phyloP scores from a whole-genome alignment of 140 eudicot species.

The Anethum foeniculum region DNA sequence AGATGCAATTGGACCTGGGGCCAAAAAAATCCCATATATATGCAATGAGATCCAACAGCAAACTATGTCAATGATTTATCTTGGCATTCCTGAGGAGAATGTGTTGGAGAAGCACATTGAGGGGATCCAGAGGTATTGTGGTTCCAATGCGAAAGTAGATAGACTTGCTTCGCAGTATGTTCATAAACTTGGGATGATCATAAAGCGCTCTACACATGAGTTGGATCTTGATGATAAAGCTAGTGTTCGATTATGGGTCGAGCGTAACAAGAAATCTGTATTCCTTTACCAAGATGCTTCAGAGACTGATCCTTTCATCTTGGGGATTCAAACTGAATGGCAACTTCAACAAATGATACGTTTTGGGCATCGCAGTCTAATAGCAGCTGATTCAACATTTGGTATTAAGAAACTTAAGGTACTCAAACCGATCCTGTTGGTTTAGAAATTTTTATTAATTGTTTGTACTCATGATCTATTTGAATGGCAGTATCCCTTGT shows the following conservation, averaged over 20 bases:
- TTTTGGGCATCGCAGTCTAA: constrained; percentile 76
- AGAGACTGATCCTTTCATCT: constrained; percentile 62
- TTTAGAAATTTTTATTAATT: neutral
- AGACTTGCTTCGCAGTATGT: constrained; percentile 89
- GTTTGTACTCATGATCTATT: constrained; percentile 12
- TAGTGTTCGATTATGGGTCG: constrained; percentile 78
- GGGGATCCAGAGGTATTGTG: constrained; percentile 84
- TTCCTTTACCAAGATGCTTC: constrained; percentile 68
- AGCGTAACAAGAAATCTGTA: constrained; percentile 68
- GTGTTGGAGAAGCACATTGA: constrained; percentile 86
- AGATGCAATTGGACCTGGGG: constrained; percentile 97
- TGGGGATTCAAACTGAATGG: constrained; percentile 98
- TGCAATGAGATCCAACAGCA: constrained; percentile 89
- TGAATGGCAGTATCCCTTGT: constrained; percentile 77
- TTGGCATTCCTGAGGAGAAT: constrained; percentile 92
- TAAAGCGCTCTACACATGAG: constrained; percentile 86
- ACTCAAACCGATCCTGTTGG: constrained; percentile 6
- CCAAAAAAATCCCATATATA: constrained; percentile 72
- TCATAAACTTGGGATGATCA: constrained; percentile 89
- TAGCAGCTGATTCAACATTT: constrained; percentile 88
- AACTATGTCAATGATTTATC: constrained; percentile 97
- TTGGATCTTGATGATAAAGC: constrained; percentile 94
- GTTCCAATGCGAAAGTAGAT: constrained; percentile 52
- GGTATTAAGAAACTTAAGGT: constrained; percentile 88
- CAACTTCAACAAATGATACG: constrained; percentile 95